Evolutionary conservation across 2,329 filamentous ascomycete genomes (phyloP), one percentile per base, ranked within the genome.

Genomic region (Colletotrichum sidae): DNA sequence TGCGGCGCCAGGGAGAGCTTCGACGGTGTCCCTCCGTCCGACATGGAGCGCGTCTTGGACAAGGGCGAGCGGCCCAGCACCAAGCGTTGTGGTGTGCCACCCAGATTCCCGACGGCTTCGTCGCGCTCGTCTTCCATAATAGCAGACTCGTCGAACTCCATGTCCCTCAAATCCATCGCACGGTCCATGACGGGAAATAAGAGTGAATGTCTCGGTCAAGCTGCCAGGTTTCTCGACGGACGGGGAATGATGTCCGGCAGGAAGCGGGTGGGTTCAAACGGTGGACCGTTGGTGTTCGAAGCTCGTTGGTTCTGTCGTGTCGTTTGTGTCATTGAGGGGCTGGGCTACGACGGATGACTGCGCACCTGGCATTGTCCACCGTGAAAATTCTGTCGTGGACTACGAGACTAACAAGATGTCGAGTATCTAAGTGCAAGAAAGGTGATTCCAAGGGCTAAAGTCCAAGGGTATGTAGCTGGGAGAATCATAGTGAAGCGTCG

Each of bases 41-140:
- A 91, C 66, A 92, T 77, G 54, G 89, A 91, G 68, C 89, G 82
- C 44, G 85, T 81, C 76, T 88, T 90, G 60, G 78, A 75, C 64
- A 80, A 72, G 44, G 83, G 82, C 65, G 83, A 81, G 60, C 74
- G 64, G 55, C 54, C 55, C 15, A 66, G 53, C 46, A 55, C 38
- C 38, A 58, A 33, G 54, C 54, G 56, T n/a, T 67, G 65, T 51
- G 65, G 62, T 51, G 56, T 64, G 42, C 49, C 42, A 25, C n/a
- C 39, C 13, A 49, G 51, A 49, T 49, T 55, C 46, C 39, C 58
- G 39, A 35, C 52, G 41, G 38, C 54, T 39, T 62, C 64, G 45
- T 68, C 72, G 17, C 13, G 13, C 15, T 63, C 58, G 46, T 73
- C 72, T 52, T 79, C 76, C 70, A 76, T 73, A 46, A 78, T 69